phyloP scores from a whole-genome alignment of 495 filamentous ascomycete species.

The Terfezia boudieri region DNA sequence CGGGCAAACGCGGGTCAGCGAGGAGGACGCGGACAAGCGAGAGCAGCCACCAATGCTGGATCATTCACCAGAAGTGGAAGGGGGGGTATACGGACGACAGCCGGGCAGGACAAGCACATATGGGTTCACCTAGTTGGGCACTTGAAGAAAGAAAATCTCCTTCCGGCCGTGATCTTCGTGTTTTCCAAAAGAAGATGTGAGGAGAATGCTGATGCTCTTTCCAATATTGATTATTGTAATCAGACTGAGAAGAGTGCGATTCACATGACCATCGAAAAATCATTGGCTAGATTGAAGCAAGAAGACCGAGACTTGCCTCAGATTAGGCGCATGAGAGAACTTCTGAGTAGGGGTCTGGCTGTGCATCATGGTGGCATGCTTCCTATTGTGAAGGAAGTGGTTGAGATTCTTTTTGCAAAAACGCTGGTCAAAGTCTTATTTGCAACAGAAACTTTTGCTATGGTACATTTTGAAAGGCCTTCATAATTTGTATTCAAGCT shows the following conservation, averaged over 20 bases:
- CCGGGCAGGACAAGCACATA: conserved; percentile 82
- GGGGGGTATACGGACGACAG: conserved; percentile 56
- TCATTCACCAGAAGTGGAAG: conserved; percentile 40
- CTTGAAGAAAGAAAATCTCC: conserved; percentile 60
- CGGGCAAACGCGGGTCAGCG: conserved; percentile 19
- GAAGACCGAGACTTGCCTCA: conserved; percentile 79
- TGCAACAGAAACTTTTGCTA: conserved; percentile 94
- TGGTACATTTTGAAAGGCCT: conserved; percentile 23
- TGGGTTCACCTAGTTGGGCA: conserved; percentile 92
- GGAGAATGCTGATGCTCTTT: conserved; percentile 84
- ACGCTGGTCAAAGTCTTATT: conserved; percentile 92
- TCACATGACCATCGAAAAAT: conserved; percentile 95
- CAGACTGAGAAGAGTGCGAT: conserved; percentile 84
- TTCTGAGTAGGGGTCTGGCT: conserved; percentile 71
- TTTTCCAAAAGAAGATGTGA: conserved; percentile 96
- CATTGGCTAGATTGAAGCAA: conserved; percentile 71
- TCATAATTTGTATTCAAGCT: neutral
- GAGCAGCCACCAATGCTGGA: conserved; percentile 25
- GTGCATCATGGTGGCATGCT: conserved; percentile 91
- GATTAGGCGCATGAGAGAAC: conserved; percentile 64
- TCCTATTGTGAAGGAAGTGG: conserved; percentile 93
- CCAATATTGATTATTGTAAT: conserved; percentile 82
- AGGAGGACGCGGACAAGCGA: conserved; percentile 20
- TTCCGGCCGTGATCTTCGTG: conserved; percentile 90
- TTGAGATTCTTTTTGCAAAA: conserved; percentile 88